Base-by-base conservation (phyloP, 2,329 filamentous ascomycete species). In the Mycosphaerelloides madeirae region DNA sequence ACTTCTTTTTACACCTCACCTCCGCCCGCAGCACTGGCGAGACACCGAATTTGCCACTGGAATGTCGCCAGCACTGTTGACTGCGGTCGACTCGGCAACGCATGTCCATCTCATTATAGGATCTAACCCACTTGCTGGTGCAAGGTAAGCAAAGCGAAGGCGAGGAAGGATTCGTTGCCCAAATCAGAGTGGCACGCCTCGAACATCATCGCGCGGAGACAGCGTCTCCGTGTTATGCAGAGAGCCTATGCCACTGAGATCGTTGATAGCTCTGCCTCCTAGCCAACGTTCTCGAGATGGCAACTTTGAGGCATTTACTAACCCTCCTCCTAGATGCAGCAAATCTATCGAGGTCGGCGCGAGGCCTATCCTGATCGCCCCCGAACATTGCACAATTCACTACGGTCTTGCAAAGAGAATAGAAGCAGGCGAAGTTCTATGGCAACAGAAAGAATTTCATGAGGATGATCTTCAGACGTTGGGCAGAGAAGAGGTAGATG, bases 31-130 rank as follows among this genome's bases (percentile, higher is more conserved):
- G n/a, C n/a, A n/a, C n/a, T n/a, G n/a, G n/a, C n/a, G n/a, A n/a
- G n/a, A n/a, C n/a, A 25, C 9, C 9, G 22, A 25, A 25, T 25
- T 25, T 5, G 22, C 22, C 22, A 25, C 22, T 6, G 25, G 35
- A 18, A 74, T 74, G 71, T 58, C 65, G 28, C 70, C 74, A 29
- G 73, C 83, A 3, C 74, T 94, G 40, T 80, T 94, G 37, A 84
- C 85, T 35, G 82, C 85, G 38, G 75, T 84, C 54, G 81, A 89
- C 63, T 83, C 81, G 60, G 75, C 75, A 39, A 76, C 72, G 37
- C 84, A 87, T 61, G 67, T 90, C 31, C 93, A 98, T 65, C 75
- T 98, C 46, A 80, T 98, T 59, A 68, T 97, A 52, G 93, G 93
- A 47, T 83, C 84, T 28, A 93, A 90, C 60, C 82, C 91, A 12